Conservation (phyloP, 352 stramenopile species). For the Thalassiosira pacifica region DNA sequence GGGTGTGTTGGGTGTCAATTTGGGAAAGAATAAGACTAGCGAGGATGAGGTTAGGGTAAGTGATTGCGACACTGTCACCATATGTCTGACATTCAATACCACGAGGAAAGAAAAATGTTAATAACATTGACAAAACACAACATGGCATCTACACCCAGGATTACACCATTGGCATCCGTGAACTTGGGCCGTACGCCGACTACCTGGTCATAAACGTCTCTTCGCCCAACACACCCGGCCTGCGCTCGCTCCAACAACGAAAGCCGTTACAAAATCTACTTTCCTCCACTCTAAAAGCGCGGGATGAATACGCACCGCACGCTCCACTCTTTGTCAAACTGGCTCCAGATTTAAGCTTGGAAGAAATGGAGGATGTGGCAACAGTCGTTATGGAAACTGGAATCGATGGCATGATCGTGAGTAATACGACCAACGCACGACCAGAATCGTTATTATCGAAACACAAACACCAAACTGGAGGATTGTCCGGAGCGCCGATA, state of each 20-base stretch:
- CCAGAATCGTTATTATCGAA: constrained; percentile 88
- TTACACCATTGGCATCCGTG: constrained; percentile 92
- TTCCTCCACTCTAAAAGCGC: constrained; percentile 57
- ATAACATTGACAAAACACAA: too few species aligned
- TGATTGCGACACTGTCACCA: constrained; percentile 1
- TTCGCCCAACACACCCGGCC: constrained; percentile 94
- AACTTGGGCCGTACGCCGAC: constrained; percentile 93
- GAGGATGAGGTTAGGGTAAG: constrained; percentile 65
- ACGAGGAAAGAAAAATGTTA: background rate
- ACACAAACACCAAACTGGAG: constrained; percentile 86
- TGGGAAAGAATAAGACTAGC: constrained; percentile 97
- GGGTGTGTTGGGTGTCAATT: constrained; percentile 95
- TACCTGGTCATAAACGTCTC: constrained; percentile 99
- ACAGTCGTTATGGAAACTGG: constrained; percentile 88
- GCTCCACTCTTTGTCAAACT: constrained; percentile 97
- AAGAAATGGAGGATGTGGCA: constrained; percentile 96
- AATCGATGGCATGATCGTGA: constrained; percentile 96
- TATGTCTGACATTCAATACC: background rate
- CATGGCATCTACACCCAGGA: constrained; percentile 71
- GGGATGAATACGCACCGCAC: constrained; percentile 54
- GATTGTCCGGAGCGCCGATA: constrained; percentile 95
- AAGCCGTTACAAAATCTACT: constrained; percentile 88
- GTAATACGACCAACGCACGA: constrained; percentile 95
- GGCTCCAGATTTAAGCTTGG: constrained; percentile 93
- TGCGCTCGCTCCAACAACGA: constrained; percentile 88